Base-by-base conservation (phyloP, 192 early-diverging fungal species). In the Backusella westeae region DNA sequence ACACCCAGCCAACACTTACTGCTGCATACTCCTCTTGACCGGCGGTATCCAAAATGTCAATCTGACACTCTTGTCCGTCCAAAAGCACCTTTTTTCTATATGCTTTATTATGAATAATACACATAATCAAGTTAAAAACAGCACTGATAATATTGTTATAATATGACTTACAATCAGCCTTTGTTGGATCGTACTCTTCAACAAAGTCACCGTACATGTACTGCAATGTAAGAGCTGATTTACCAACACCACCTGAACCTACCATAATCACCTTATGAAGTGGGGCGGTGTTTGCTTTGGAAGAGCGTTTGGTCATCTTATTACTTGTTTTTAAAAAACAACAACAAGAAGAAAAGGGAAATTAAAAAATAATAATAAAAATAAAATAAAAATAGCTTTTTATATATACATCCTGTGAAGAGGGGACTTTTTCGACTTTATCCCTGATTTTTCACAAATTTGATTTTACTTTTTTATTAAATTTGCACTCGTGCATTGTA, bases 171-270 rank as follows among this genome's bases (percentile, higher is more conserved):
- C 76, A 92, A 80, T 96, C 95, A 63, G 94, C 95, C 78, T 96
- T 96, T 46, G 95, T 96, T 32, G 95, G 95, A 79, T 96, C 95
- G 84, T 96, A 96, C 79, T 96, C 94, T 84, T 96, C 94, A 69
- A 95, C 92, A 85, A 96, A 96, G 86, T 96, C 94, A 71, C 95
- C 94, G 71, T 95, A 95, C 94, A 95, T 92, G 86, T 92, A 95
- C 82, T 96, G 93, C 34, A 96, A 85, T 0, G 95, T 96, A 39
- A 96, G 80, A 14, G 95, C 95, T 4, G 93, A 94, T 81, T 96
- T 96, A 46, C 95, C 95, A 15, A 96, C 95, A 74, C 94, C 95
- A 73, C 95, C 95, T 26, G 91, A 91, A 34, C 95, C 95, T 36
- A 96, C 94, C 95, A 95, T 95, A 76, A 96, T 96, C 72, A 96